phyloP scores from a whole-genome alignment of 768 basidiomycete species.

The Suillus spraguei region DNA sequence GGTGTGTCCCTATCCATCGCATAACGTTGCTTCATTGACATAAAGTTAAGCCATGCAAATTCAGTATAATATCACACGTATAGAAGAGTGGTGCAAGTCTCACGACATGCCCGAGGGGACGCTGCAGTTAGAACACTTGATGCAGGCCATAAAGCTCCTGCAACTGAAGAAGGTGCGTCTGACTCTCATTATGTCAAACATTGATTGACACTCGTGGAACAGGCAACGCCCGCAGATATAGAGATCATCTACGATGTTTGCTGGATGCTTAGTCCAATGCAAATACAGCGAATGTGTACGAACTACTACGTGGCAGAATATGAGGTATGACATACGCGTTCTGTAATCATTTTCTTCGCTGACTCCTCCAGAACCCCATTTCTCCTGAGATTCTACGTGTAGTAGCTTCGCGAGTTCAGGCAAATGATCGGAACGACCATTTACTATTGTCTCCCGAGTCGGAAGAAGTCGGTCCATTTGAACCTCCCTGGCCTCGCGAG shows the following conservation, averaged over 20 bases:
- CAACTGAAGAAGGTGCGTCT: slow-evolving; percentile 90
- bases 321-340: slow-evolving; percentile 59
- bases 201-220: slow-evolving; percentile 17
- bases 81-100: slow-evolving; percentile 99
- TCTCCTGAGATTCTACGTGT: slow-evolving; percentile 96
- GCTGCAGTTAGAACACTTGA: slow-evolving; percentile 95
- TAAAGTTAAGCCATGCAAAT: slow-evolving; percentile 91
- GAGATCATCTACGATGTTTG: slow-evolving; percentile 99
- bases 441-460: slow-evolving; percentile 94
- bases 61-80: slow-evolving; percentile 97
- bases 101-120: slow-evolving; percentile 99
- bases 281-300: slow-evolving; percentile 99
- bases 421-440: slow-evolving; percentile 97
- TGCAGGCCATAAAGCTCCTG: slow-evolving; percentile 98
- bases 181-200: neutral
- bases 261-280: slow-evolving; percentile 99
- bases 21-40: slow-evolving; percentile 7
- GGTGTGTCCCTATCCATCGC: slow-evolving; percentile 50
- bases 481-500: slow-evolving; percentile 91
- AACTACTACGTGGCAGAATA: slow-evolving; percentile 99
- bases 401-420: slow-evolving; percentile 93
- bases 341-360: slow-evolving; percentile 4
- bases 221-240: slow-evolving; percentile 94
- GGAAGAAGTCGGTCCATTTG: slow-evolving; percentile 96
- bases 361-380: slow-evolving; percentile 76